Evolutionary conservation across 2,329 filamentous ascomycete genomes (phyloP), one percentile per base, ranked within the genome.

Genomic region (Paracamarosporium sp.): DNA sequence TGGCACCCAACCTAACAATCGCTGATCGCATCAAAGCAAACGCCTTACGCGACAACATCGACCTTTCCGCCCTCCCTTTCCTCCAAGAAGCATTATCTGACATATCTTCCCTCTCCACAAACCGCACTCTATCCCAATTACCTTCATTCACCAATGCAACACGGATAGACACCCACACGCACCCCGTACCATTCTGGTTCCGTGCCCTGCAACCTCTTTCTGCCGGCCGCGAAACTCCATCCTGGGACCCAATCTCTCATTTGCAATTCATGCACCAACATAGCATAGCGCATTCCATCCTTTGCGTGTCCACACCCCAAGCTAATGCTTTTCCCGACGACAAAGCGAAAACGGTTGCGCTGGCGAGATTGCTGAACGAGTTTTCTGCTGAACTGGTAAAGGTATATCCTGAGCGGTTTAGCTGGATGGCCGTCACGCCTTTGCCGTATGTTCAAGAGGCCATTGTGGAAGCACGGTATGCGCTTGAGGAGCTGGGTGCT

Each of bases 321-420:
- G 72, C 72, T 0, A 75, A 75, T 27, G 74, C 73, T 0, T 77
- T 71, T 40, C 60, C 56, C 2, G 60, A 51, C 1, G 64, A 69
- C 24, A 57, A 53, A 13, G 58, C 60, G 7, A 74, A 70, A 47
- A 76, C 74, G 0, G 28, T 69, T 8, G 74, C 73, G 9, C 59
- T 77, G 0, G 73, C 73, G 1, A 57, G 75, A 5, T 27, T 78
- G n/a, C 54, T 77, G 53, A 78, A 77, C 43, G 73, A 73, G 43
- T 76, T 64, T 31, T 51, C 53, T 1, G 67, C 67, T 1, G 66
- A 69, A 35, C 50, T 75, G 22, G 68, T 63, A 38, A 52, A 61
- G 3, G 43, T 66, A 2, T 71, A 62, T 55, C 70, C 73, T 0
- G 63, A 68, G 20, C 44, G 66, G 41, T 76, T 75, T 48, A 68